Percentiles rank a stretch among this genome's conserved stretches.
These are phyloP conservation scores for Brasenia schreberi DNA, from an alignment of 164 flowering plant species.

Conservation along the genomic window DNA sequence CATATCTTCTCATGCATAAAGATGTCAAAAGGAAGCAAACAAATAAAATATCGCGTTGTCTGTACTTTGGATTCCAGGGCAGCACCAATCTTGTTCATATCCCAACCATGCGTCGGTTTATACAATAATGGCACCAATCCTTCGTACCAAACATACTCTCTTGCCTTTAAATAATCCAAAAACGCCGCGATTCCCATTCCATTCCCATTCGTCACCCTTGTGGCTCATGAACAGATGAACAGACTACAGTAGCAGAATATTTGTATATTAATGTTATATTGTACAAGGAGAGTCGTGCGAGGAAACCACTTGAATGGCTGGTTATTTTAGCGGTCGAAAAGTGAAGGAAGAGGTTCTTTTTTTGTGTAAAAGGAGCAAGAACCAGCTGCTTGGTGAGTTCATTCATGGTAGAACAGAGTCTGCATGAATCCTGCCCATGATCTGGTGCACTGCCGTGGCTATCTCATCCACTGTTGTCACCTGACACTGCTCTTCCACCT, in stretches of 20 bases:
- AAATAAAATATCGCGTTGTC: background rate
- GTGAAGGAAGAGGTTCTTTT: background rate
- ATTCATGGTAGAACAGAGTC: slow-evolving; percentile 11
- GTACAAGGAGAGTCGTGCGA: background rate
- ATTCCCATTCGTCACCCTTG: background rate
- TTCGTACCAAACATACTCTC: background rate
- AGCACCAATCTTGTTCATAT: background rate
- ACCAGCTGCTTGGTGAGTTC: background rate
- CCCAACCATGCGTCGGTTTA: background rate
- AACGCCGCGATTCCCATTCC: background rate
- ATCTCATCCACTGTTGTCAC: slow-evolving; percentile 58
- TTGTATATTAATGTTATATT: background rate
- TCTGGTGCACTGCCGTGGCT: slow-evolving; percentile 45
- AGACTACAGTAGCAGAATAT: background rate
- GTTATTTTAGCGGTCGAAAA: background rate
- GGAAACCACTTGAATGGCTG: background rate
- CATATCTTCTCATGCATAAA: background rate
- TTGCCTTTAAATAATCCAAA: background rate
- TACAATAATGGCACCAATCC: background rate
- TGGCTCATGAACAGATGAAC: background rate
- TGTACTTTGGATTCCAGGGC: background rate
- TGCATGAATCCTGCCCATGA: slow-evolving; percentile 41
- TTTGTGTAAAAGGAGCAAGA: background rate
- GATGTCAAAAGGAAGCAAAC: background rate
- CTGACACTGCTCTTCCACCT: slow-evolving; percentile 67